Conservation (phyloP, 2,329 filamentous ascomycete genomes). For the Venturiaceae sp. region DNA sequence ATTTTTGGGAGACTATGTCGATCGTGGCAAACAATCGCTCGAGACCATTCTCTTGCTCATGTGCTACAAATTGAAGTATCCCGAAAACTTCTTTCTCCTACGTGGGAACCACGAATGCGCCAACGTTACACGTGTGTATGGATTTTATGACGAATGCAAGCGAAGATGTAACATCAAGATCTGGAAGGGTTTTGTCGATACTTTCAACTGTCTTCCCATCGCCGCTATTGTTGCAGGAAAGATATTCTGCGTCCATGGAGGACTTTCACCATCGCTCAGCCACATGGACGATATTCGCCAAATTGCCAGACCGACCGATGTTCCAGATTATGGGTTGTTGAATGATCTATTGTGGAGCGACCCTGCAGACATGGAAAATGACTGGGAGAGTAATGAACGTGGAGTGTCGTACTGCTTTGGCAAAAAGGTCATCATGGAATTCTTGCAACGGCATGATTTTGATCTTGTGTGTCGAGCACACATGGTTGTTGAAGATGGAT, state of each 20-base stretch:
- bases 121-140: slow-evolving; percentile 90
- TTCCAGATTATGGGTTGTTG: slow-evolving; percentile 89
- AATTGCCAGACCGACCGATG: slow-evolving; percentile 90
- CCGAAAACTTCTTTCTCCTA: slow-evolving; percentile 93
- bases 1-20: slow-evolving; percentile 93
- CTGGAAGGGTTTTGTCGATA: slow-evolving; percentile 97
- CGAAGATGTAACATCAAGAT: slow-evolving; percentile 91
- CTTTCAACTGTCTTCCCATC: slow-evolving; percentile 91
- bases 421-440: slow-evolving; percentile 96
- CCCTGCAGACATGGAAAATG: slow-evolving; percentile 93
- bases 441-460: slow-evolving; percentile 89
- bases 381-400: slow-evolving; percentile 96
- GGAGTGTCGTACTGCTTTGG: slow-evolving; percentile 98
- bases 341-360: slow-evolving; percentile 97
- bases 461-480: slow-evolving; percentile 94
- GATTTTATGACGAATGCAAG: slow-evolving; percentile 98
- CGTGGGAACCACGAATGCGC: slow-evolving; percentile 96
- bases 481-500: slow-evolving; percentile 98
- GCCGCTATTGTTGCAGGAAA: slow-evolving; percentile 95
- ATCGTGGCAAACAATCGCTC: slow-evolving; percentile 88
- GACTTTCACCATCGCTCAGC: slow-evolving; percentile 78
- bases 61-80: slow-evolving; percentile 95
- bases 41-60: slow-evolving; percentile 89
- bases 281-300: slow-evolving; percentile 99
- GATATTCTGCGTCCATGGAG: slow-evolving; percentile 96